phyloP scores from a whole-genome alignment of 371 early-diverging fungal species.

The Syncephalastrum racemosum region DNA sequence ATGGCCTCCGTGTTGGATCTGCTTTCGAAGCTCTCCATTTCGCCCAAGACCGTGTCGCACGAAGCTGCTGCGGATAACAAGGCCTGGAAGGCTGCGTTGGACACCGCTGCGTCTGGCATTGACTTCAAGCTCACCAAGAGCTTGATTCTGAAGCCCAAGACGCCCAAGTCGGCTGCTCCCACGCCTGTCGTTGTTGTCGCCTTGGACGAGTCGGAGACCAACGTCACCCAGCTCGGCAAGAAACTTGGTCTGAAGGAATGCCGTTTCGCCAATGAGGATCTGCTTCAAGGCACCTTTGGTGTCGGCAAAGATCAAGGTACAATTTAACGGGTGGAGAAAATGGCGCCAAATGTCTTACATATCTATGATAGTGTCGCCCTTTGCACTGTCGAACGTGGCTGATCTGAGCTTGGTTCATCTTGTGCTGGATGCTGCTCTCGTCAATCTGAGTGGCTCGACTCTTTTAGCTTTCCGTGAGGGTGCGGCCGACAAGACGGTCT shows the following conservation, averaged over 20 bases:
- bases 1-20: conserved; percentile 41
- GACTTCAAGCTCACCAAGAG: conserved; percentile 55
- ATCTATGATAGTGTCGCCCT: conserved; percentile 54
- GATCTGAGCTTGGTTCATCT: conserved; percentile 54
- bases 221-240: conserved; percentile 56
- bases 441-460: conserved; percentile 29
- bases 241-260: conserved; percentile 67
- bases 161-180: conserved; percentile 61
- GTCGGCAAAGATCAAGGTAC: conserved; percentile 53
- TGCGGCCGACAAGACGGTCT: conserved; percentile 54
- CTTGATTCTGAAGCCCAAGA: conserved; percentile 73
- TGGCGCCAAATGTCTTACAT: not conserved
- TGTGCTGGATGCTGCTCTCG: conserved; percentile 57
- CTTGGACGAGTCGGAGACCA: conserved; percentile 52
- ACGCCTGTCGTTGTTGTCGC: conserved; percentile 68
- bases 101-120: conserved; percentile 18
- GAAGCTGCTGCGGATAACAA: conserved; percentile 53
- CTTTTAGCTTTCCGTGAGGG: conserved; percentile 64
- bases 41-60: conserved; percentile 50
- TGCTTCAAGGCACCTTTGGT: conserved; percentile 53
- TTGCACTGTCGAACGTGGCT: conserved; percentile 55
- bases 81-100: conserved; percentile 53
- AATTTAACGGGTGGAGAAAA: not conserved
- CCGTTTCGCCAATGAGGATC: conserved; percentile 66
- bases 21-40: conserved; percentile 43